Conservation (phyloP, 2,329 filamentous ascomycete genomes). For the Blastomyces emzantsi region DNA sequence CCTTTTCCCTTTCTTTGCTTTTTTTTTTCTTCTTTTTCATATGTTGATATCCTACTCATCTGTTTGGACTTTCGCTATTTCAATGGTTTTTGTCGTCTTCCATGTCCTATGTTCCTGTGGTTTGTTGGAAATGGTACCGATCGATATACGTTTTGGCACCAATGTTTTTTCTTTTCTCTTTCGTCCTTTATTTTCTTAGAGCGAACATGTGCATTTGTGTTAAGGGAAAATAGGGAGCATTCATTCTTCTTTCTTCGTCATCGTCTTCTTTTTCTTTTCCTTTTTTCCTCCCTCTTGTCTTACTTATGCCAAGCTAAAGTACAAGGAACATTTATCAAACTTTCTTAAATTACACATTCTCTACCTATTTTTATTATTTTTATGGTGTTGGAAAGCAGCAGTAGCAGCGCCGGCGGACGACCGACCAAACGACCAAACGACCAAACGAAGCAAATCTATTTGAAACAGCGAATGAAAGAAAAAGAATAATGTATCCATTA, state of each 20-base stretch:
- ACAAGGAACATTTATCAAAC: background rate
- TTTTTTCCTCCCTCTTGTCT: background rate
- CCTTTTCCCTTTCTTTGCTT: background rate
- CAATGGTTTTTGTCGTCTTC: background rate
- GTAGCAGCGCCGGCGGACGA: too few relatives aligned
- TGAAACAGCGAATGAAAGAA: background rate
- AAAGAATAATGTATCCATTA: background rate
- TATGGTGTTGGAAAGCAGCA: too few relatives aligned
- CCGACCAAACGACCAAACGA: background rate
- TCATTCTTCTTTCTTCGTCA: too few relatives aligned
- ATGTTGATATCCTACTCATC: background rate
- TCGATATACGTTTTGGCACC: background rate
- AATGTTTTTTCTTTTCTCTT: background rate
- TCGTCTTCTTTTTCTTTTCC: background rate
- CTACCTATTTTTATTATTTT: too few relatives aligned
- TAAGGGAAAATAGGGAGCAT: background rate
- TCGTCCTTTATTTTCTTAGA: background rate
- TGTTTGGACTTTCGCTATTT: background rate
- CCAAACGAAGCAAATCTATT: background rate
- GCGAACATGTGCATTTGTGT: background rate
- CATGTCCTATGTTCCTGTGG: background rate
- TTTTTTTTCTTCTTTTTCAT: background rate
- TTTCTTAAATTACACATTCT: background rate
- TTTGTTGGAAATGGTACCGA: background rate
- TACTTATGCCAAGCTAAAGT: background rate